Conservation (phyloP, 2,329 filamentous ascomycete species). For the Penicillium verrucosum region DNA sequence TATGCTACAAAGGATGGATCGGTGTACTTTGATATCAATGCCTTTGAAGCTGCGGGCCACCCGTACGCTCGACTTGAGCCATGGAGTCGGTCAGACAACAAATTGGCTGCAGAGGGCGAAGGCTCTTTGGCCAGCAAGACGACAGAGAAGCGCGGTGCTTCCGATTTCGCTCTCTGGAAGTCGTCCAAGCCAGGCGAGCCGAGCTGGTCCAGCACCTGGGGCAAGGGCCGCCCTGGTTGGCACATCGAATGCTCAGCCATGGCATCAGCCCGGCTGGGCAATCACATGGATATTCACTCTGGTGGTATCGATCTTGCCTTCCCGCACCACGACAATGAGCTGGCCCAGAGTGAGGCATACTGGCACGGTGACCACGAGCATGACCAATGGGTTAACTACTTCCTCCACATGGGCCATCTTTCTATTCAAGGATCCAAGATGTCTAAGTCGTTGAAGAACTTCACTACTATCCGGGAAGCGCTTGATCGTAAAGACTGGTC, state of each 20-base stretch:
- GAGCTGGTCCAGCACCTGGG: conserved; percentile 85
- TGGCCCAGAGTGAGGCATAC: conserved; percentile 87
- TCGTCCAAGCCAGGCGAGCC: conserved; percentile 88
- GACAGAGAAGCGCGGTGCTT: conserved; percentile 67
- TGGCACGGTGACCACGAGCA: conserved; percentile 52
- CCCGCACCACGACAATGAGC: conserved; percentile 88
- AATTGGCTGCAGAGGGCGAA: conserved; percentile 82
- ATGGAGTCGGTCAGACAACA: conserved; percentile 78
- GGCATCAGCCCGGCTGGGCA: conserved; percentile 83
- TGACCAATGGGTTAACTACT: conserved; percentile 88
- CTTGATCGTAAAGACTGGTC: conserved; percentile 68
- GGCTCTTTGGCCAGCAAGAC: conserved; percentile 66
- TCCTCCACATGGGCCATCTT: conserved; percentile 90
- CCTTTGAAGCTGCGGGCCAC: conserved; percentile 81
- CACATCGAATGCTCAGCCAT: conserved; percentile 97
- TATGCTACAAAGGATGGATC: conserved; percentile 74
- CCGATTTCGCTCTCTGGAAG: conserved; percentile 94
- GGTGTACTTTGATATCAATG: conserved; percentile 87
- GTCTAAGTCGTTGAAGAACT: conserved; percentile 95
- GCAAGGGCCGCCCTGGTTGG: conserved; percentile 84
- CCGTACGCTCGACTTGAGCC: conserved; percentile 82
- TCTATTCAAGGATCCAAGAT: conserved; percentile 90
- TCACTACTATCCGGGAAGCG: conserved; percentile 86
- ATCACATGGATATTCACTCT: conserved; percentile 86
- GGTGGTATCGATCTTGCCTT: conserved; percentile 89